Conservation (phyloP, 495 filamentous ascomycete species). For the Aspergillus sclerotiicarbonarius region DNA sequence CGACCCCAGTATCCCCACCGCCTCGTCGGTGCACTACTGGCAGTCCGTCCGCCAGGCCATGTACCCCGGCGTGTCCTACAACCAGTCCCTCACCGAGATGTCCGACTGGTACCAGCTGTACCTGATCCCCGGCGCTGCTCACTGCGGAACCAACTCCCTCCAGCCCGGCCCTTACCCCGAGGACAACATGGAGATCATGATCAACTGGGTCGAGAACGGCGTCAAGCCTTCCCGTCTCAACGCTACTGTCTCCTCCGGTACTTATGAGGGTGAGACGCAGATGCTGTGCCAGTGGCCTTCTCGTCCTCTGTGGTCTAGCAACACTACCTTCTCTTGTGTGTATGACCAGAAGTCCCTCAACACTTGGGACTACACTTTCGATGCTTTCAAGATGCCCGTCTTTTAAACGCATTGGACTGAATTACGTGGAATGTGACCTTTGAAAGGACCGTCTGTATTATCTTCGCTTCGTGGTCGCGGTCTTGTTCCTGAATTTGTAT, state of each 20-base stretch:
- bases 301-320: conserved; percentile 42
- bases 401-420: conserved; percentile 16
- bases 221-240: conserved; percentile 40
- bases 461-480: too few relatives aligned
- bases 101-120: conserved; percentile 55
- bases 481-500: too few relatives aligned
- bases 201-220: conserved; percentile 55
- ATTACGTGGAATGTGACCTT: too few relatives aligned
- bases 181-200: conserved; percentile 41
- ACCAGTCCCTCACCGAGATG: conserved; percentile 35
- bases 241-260: conserved; percentile 34
- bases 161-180: conserved; percentile 50
- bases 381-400: conserved; percentile 30
- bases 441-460: too few relatives aligned
- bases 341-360: conserved; percentile 41
- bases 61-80: conserved; percentile 37
- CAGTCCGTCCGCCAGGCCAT: conserved; percentile 50
- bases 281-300: conserved; percentile 49
- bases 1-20: conserved; percentile 47
- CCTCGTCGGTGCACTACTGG: conserved; percentile 49
- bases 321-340: conserved; percentile 41
- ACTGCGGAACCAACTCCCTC: conserved; percentile 45
- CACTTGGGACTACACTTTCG: conserved; percentile 38
- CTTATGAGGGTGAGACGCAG: conserved; percentile 37
- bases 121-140: conserved; percentile 49